Percentiles rank a stretch among this genome's conserved stretches.
These are phyloP conservation scores for Phyllosticta capitalensis DNA, from an alignment of 2,329 filamentous ascomycete species.

Conservation along the genomic window DNA sequence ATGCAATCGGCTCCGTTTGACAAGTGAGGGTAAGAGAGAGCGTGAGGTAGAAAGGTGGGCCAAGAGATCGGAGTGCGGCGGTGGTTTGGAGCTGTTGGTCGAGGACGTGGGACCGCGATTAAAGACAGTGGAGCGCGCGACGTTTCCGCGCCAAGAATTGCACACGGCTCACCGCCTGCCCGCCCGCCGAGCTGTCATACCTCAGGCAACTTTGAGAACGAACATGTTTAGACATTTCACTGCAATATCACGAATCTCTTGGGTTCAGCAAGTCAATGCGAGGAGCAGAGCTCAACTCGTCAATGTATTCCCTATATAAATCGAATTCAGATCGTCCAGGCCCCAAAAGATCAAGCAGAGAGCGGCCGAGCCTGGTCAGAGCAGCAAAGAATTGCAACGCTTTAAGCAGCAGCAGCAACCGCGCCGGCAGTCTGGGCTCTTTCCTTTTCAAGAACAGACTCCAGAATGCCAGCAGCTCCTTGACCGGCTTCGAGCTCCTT, in stretches of 20 bases:
- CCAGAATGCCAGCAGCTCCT: slow-evolving; percentile 37
- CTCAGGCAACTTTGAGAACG: neutral
- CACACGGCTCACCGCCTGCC: neutral
- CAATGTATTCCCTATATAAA: neutral
- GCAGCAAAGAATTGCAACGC: neutral
- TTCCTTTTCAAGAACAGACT: slow-evolving; percentile 39
- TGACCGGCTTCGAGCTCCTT: slow-evolving; percentile 45
- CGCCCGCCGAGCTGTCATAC: neutral
- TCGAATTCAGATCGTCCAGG: neutral
- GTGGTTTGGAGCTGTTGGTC: neutral
- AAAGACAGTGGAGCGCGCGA: slow-evolving; percentile 4
- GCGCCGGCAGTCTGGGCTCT: slow-evolving; percentile 32
- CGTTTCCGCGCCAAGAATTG: slow-evolving; percentile 2
- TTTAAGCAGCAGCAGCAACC: slow-evolving; percentile 32
- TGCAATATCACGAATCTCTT: neutral
- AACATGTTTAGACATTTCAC: neutral
- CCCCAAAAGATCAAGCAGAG: slow-evolving; percentile 2
- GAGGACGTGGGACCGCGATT: neutral
- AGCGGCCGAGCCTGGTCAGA: slow-evolving; percentile 6
- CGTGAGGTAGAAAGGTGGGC: neutral
- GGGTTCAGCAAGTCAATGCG: neutral
- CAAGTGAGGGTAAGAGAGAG: neutral
- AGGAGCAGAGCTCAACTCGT: slow-evolving; percentile 7
- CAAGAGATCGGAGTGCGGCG: neutral
- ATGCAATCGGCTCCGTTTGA: neutral